phyloP scores from a whole-genome alignment of 305 asterid species.

The Solanum hybrid region DNA sequence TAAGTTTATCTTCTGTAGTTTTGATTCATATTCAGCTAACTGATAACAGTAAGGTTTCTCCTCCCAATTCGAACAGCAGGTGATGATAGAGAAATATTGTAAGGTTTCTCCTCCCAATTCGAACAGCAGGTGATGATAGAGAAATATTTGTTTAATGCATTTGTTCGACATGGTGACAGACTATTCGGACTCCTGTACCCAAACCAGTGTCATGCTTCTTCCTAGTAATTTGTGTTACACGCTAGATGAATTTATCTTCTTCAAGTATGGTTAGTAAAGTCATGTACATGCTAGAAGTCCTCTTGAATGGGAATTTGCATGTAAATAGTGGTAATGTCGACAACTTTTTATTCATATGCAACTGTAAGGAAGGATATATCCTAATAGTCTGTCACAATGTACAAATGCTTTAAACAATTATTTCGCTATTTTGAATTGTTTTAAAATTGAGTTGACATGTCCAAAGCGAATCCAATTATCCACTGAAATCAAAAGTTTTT shows the following conservation, averaged over 20 bases:
- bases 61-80: neutral
- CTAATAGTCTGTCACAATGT: neutral
- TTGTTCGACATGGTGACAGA: neutral
- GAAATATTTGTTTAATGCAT: neutral
- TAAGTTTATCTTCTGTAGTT: neutral
- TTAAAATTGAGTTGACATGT: neutral
- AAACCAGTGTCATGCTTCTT: neutral
- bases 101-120: neutral
- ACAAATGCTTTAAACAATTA: neutral
- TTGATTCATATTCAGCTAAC: neutral
- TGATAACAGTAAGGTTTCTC: neutral
- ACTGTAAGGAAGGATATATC: neutral
- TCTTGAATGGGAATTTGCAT: neutral
- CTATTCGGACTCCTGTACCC: neutral
- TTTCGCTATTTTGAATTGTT: neutral
- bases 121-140: neutral
- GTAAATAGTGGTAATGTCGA: neutral
- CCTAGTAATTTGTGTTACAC: neutral
- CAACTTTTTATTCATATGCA: neutral
- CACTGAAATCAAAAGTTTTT: neutral
- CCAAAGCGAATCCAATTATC: neutral
- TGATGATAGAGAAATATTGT: neutral
- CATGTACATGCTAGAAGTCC: neutral
- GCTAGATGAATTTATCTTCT: neutral
- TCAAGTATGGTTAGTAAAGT: neutral